phyloP scores from a whole-genome alignment of 306 rosid genomes.

The Inga leiocalycina region DNA sequence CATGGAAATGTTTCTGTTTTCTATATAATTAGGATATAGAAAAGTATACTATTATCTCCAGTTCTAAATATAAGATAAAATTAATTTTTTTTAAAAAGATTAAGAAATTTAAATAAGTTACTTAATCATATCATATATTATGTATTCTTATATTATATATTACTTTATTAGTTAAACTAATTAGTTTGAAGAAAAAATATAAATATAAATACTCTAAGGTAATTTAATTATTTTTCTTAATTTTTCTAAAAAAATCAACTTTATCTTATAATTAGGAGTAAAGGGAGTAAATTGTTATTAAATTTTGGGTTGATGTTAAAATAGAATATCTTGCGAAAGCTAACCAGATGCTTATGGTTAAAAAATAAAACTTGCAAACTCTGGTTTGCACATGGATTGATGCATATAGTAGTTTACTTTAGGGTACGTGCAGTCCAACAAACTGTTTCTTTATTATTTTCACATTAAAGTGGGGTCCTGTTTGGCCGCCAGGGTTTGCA shows the following conservation, averaged over 20 bases:
- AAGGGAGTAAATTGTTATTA: slow-evolving; percentile 2
- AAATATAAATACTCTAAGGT: no score
- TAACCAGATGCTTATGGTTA: background rate
- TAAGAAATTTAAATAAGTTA: no score
- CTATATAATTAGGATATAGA: slow-evolving; percentile 5
- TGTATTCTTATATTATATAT: no score
- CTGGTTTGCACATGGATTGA: slow-evolving; percentile 35
- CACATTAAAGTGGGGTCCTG: slow-evolving; percentile 55
- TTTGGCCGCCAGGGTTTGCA: slow-evolving; percentile 40
- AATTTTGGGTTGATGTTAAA: slow-evolving; percentile 16
- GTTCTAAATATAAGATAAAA: no score
- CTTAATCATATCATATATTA: no score
- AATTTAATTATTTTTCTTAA: no score
- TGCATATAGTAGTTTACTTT: slow-evolving; percentile 29
- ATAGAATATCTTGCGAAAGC: background rate
- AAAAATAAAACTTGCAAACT: slow-evolving; percentile 14
- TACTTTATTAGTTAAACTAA: no score
- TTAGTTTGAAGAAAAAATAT: no score
- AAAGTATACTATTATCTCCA: background rate
- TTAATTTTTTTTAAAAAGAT: no score
- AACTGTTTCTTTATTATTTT: slow-evolving; percentile 32
- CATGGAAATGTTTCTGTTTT: background rate
- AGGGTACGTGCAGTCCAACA: slow-evolving; percentile 17
- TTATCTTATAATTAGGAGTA: no score
- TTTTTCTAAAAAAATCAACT: no score